Evolutionary conservation across 495 filamentous ascomycete genomes (phyloP).

Genomic region (Paragyromitra xinjiangensis): DNA sequence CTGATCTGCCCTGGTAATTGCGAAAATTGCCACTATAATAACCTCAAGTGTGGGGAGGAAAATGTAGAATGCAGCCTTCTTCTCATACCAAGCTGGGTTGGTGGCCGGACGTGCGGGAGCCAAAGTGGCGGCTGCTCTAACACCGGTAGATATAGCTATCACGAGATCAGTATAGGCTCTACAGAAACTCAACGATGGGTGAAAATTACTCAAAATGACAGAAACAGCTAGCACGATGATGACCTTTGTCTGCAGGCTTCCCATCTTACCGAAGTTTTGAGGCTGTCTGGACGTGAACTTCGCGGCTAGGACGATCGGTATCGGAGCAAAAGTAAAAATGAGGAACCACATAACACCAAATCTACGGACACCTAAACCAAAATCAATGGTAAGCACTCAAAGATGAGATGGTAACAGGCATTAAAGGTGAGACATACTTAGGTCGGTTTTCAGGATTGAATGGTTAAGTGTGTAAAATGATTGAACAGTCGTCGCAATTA

Average conservation of each 20-base stretch:
- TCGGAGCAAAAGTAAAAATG: slow-evolving; percentile 77
- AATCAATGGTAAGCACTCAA: slow-evolving; percentile 54
- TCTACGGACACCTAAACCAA: slow-evolving; percentile 66
- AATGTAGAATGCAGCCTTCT: slow-evolving; percentile 77
- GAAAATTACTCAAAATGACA: slow-evolving; percentile 62
- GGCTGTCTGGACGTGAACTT: slow-evolving; percentile 63
- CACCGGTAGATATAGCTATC: slow-evolving; percentile 70
- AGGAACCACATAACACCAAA: slow-evolving; percentile 73
- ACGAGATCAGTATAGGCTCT: slow-evolving; percentile 25
- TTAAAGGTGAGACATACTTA: slow-evolving; percentile 19
- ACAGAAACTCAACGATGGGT: background rate
- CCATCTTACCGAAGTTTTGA: slow-evolving; percentile 74
- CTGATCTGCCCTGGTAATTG: slow-evolving; percentile 72
- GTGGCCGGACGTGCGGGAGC: slow-evolving; percentile 62
- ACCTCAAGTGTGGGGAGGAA: slow-evolving; percentile 81
- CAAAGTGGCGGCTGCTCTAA: slow-evolving; percentile 70
- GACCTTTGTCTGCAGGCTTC: slow-evolving; percentile 72
- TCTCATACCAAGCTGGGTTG: slow-evolving; percentile 73
- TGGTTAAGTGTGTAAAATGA: slow-evolving; percentile 62
- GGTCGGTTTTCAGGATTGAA: slow-evolving; percentile 25
- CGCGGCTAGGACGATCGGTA: slow-evolving; percentile 68
- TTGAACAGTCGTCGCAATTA: slow-evolving; percentile 74
- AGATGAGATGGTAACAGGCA: slow-evolving; percentile 60
- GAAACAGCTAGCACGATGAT: slow-evolving; percentile 67
- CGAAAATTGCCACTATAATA: slow-evolving; percentile 70